A percentile compares a stretch with the other conserved stretches of the same genome.
Evolutionary conservation across 1,284 basidiomycete genomes (phyloP).

Genomic region (Coniferiporia weirii): DNA sequence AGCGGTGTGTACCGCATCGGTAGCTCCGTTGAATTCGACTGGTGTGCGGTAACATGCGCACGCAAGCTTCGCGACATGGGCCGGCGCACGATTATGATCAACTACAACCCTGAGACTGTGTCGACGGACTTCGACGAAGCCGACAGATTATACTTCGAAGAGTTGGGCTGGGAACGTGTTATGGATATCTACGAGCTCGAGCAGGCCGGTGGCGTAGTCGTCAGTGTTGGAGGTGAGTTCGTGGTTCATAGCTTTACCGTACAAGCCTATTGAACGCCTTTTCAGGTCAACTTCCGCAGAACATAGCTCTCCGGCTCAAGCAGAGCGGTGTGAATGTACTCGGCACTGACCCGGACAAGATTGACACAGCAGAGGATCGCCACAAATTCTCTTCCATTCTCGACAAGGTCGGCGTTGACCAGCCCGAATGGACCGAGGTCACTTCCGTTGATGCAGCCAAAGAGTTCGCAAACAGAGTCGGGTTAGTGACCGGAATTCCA

Average conservation of each 20-base stretch:
- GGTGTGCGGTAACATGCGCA: slow-evolving; percentile 99
- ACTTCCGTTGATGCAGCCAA: slow-evolving; percentile 88
- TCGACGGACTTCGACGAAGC: slow-evolving; percentile 99
- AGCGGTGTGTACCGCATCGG: slow-evolving; percentile 99
- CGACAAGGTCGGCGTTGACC: slow-evolving; percentile 93
- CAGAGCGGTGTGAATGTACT: slow-evolving; percentile 88
- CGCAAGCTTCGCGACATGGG: slow-evolving; percentile 89
- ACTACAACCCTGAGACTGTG: slow-evolving; percentile 99
- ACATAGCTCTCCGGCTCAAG: slow-evolving; percentile 96
- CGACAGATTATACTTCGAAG: slow-evolving; percentile 97
- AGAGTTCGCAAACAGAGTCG: slow-evolving; percentile 83
- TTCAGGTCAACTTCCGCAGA: slow-evolving; percentile 90
- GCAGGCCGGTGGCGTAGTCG: slow-evolving; percentile 86
- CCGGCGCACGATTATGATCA: slow-evolving; percentile 97
- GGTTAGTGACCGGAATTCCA: slow-evolving; percentile 36
- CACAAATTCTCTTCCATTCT: slow-evolving; percentile 98
- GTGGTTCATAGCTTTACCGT: no score
- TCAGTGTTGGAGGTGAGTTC: slow-evolving; percentile 83
- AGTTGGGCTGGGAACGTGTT: slow-evolving; percentile 94
- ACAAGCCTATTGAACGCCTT: not conserved
- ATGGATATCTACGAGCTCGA: slow-evolving; percentile 99
- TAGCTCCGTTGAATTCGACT: slow-evolving; percentile 98
- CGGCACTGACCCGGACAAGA: slow-evolving; percentile 92
- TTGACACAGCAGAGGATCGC: slow-evolving; percentile 97
- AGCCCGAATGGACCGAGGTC: slow-evolving; percentile 95